Evolutionary conservation across 352 stramenopile genomes (phyloP), one percentile per base, ranked within the genome.

Genomic region (Phytopythium mirpurense): DNA sequence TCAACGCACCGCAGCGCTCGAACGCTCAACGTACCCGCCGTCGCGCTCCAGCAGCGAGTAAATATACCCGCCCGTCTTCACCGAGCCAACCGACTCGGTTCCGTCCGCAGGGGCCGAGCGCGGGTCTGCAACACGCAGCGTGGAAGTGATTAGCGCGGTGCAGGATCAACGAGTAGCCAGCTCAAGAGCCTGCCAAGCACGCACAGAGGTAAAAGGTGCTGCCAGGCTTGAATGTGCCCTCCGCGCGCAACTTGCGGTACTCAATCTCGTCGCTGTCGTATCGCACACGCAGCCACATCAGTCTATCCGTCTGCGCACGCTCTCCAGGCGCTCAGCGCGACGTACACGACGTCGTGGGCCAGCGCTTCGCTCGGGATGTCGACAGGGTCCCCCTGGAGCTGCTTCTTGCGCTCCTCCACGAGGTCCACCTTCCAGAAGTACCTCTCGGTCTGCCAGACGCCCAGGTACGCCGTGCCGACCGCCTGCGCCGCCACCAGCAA

Each of bases 361-460:
- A 71, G 78, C 11, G 78, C 76, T 18, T 86, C 63, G 32, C 74
- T 63, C 2, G 82, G 79, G 29, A 96, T 60, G 29, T 88, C 74
- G 14, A 79, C 57, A 19, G 85, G 65, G 29, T 68, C 74, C 51
- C 80, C 66, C 18, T 74, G 66, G 10, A 96, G 67, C 59, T 91
- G 78, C 57, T 88, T 81, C 43, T 78, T 79, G 50, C 87, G 83
- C 56, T 95, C 69, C 49, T 93, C 81, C 24, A 96, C 86, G 52
- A 96, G 43, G 34, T 86, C 65, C n/a, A 90, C 67, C 58, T 96
- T 96, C 87, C 87, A 96, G 56, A 75, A 88, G 72, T 96, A 96
- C 1, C 87, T 77, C 57, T 93, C 66, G 18, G 70, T 90, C 84
- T 95, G 87, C 87, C 87, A 96, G 23, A 59, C 53, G 15, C 87